Evolutionary conservation across 2,329 filamentous ascomycete genomes (phyloP).

Genomic region (Venturia nashicola): DNA sequence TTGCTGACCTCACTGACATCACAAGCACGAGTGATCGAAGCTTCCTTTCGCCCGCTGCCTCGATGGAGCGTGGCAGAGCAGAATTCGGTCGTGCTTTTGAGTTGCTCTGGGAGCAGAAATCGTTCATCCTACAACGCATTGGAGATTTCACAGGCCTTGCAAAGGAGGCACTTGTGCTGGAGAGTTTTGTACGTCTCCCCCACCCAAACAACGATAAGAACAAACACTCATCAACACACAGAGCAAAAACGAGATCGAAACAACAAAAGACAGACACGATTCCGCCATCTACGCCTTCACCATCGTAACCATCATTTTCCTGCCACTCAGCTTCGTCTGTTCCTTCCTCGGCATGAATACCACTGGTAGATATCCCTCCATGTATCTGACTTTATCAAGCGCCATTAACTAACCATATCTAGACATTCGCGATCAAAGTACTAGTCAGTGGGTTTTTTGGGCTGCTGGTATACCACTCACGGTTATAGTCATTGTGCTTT

Average conservation of each 20-base stretch:
- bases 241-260: not conserved
- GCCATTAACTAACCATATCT: not conserved
- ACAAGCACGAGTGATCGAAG: not conserved
- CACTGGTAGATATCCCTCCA: not conserved
- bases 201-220: not conserved
- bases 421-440: not conserved
- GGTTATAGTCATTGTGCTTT: not conserved
- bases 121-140: not conserved
- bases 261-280: slow-evolving; percentile 4
- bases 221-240: not conserved
- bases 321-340: slow-evolving; percentile 3
- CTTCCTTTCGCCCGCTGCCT: not conserved
- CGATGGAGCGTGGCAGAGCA: not conserved
- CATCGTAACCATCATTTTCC: slow-evolving; percentile 3
- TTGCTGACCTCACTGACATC: not conserved
- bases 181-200: not conserved
- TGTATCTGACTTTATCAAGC: not conserved
- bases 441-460: slow-evolving; percentile 7
- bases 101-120: not conserved
- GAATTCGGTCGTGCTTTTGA: slow-evolving; percentile 1
- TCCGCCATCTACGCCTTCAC: slow-evolving; percentile 9
- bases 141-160: not conserved
- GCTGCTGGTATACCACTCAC: not conserved
- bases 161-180: not conserved
- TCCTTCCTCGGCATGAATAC: slow-evolving; percentile 8